These are phyloP conservation scores for Boletus speciosus DNA, from an alignment of 768 basidiomycete genomes.

Conservation along the genomic window DNA sequence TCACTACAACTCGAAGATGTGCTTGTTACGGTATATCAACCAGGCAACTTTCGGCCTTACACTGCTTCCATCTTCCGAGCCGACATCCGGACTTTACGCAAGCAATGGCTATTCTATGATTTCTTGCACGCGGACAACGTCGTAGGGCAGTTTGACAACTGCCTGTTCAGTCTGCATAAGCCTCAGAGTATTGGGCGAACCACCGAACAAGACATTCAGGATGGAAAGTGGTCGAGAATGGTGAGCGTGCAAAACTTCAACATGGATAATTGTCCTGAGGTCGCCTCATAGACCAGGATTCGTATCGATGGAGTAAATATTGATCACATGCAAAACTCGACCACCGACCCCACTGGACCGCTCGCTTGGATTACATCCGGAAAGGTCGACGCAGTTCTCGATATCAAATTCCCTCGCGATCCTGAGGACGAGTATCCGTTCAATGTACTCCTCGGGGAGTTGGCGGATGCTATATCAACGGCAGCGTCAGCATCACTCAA, in stretches of 20 bases:
- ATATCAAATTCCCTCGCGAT: slow-evolving; percentile 94
- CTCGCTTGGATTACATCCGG: slow-evolving; percentile 98
- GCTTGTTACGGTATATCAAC: slow-evolving; percentile 92
- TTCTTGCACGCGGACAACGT: slow-evolving; percentile 87
- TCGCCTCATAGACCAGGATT: slow-evolving; percentile 70
- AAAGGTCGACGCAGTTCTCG: slow-evolving; percentile 93
- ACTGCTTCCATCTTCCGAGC: slow-evolving; percentile 93
- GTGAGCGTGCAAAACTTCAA: slow-evolving; percentile 41
- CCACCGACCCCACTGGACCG: slow-evolving; percentile 73
- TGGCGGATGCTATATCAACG: slow-evolving; percentile 83
- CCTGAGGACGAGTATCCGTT: slow-evolving; percentile 66
- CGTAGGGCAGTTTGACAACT: slow-evolving; percentile 97
- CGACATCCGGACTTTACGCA: slow-evolving; percentile 76
- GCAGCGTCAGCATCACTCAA: slow-evolving; percentile 45
- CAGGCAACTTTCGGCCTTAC: slow-evolving; percentile 86
- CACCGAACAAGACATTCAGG: slow-evolving; percentile 78
- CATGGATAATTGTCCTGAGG: not conserved
- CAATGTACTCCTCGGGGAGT: slow-evolving; percentile 82
- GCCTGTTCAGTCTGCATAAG: slow-evolving; percentile 91
- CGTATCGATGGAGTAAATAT: slow-evolving; percentile 96
- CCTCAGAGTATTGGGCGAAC: slow-evolving; percentile 95
- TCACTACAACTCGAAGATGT: slow-evolving; percentile 89
- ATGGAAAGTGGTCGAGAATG: slow-evolving; percentile 86
- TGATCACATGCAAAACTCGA: slow-evolving; percentile 87
- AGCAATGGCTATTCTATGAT: slow-evolving; percentile 95